phyloP scores from a whole-genome alignment of 2,329 filamentous ascomycete species.

The Cercospora sp. region DNA sequence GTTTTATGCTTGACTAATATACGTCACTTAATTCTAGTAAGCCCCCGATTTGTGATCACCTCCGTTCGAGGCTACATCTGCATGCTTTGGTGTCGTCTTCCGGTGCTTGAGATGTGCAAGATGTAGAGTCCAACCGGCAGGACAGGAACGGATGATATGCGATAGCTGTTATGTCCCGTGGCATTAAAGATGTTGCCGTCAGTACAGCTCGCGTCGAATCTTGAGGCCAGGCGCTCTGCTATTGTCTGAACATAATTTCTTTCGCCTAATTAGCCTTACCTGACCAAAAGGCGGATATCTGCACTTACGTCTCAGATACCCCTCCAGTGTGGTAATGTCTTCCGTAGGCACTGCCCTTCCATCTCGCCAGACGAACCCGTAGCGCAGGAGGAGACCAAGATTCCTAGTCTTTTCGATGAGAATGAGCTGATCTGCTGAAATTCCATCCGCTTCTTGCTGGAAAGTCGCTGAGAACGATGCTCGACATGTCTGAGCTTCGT shows the following conservation, averaged over 20 bases:
- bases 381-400: not conserved
- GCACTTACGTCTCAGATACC: not conserved
- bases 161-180: not conserved
- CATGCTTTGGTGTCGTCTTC: not conserved
- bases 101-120: not conserved
- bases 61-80: not conserved
- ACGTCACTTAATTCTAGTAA: not conserved
- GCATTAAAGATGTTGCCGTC: not conserved
- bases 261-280: not conserved
- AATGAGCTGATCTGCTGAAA: not conserved
- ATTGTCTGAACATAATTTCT: not conserved
- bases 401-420: not conserved
- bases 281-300: not conserved
- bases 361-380: not conserved
- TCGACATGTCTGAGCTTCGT: not conserved
- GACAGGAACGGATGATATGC: not conserved
- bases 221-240: not conserved
- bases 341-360: not conserved
- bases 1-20: not conserved
- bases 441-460: not conserved
- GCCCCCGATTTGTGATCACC: not conserved
- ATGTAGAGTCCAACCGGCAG: not conserved
- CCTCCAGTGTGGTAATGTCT: not conserved
- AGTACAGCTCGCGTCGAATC: not conserved
- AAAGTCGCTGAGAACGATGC: not conserved